Base-by-base conservation (phyloP, 2,329 filamentous ascomycete species). In the Cytospora mali region DNA sequence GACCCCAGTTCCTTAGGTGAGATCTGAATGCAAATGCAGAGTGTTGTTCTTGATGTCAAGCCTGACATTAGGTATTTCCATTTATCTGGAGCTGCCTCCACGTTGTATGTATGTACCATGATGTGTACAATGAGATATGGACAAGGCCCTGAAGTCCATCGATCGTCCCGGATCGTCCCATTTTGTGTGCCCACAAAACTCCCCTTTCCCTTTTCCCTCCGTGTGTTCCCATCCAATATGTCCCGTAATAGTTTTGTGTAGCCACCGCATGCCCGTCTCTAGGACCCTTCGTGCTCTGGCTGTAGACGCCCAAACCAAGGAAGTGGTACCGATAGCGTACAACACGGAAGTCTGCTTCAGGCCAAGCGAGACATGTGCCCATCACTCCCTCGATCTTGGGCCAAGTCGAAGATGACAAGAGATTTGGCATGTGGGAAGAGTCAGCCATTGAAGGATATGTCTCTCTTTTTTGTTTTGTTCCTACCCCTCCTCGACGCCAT, bases 241-340 rank as follows among this genome's bases (percentile, higher is more conserved):
- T 33, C 23, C 50, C 21, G 50, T 27, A 50, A 29, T 53, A 48
- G 16, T 54, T 60, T 60, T 54, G 50, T 60, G 57, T 54, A 48
- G 35, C 57, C 27, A 42, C 25, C 18, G 39, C n/a, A 54, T 53
- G 49, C 48, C 57, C 51, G 54, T 27, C 49, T 50, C 50, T 39
- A 48, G 50, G 48, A 48, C n/a, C 57, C 14, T 33, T 28, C 18
- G n/a, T n/a, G 52, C 21, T 39, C 49, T 50, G 21, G 42, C 42
- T 46, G 14, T 46, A 46, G 21, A 23, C 23, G 51, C 42, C 48
- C 11, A 57, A 25, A 31, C 49, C 48, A 52, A 39, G 48, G 27
- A 62, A 42, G 28, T 55, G 21, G 27, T 56, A 29, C 28, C 52
- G 39, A 55, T 49, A 55, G 50, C 57, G 53, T 62, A 51, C 29